Evolutionary conservation across 495 filamentous ascomycete species (phyloP), one percentile per base, ranked within the genome.

Genomic region (Chlorociboria aeruginascens): DNA sequence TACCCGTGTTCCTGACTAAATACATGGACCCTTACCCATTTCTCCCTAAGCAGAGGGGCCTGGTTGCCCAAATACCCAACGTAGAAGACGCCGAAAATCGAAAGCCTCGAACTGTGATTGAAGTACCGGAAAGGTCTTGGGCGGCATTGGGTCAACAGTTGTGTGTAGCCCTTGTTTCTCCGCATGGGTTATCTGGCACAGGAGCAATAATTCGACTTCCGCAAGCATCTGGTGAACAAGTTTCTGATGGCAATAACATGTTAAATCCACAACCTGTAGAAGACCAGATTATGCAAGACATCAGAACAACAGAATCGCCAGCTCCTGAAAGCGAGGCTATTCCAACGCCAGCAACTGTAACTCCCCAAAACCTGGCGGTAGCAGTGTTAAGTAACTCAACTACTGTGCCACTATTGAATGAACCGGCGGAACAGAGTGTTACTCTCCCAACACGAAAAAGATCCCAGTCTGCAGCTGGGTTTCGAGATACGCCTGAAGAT

Each of bases 11-110:
- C 31, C 67, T 95, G 14, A 76, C 71, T 53, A 78, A 72, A 45
- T 78, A 81, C 41, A 68, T 85, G 9, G 86, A 94, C 55, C 83
- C 82, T 3, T 85, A 84, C 53, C 78, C 85, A 2, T 94, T 83
- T 57, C 71, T 93, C 0, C 86, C 84, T 4, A 60, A 77, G 25
- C 67, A 73, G 8, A 50, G 34, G 8, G 45, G 32, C 31, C 32
- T 12, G 16, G 48, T 54, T 11, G 45, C 30, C 12, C 10, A 13
- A 20, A 13, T 42, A 11, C 52, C 54, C 2, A 48, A 42, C 12
- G 45, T 28, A 30, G 53, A 60, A 50, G 36, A 3, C 25, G 20
- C 56, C 40, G 43, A 56, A 40, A 42, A 51, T n/a, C 51, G 53
- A 3, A 44, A 72, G 39, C 25, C n/a, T 13, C 43, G 41, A 1